phyloP scores from a whole-genome alignment of 2,329 filamentous ascomycete species.

The Emmonsia crescens region DNA sequence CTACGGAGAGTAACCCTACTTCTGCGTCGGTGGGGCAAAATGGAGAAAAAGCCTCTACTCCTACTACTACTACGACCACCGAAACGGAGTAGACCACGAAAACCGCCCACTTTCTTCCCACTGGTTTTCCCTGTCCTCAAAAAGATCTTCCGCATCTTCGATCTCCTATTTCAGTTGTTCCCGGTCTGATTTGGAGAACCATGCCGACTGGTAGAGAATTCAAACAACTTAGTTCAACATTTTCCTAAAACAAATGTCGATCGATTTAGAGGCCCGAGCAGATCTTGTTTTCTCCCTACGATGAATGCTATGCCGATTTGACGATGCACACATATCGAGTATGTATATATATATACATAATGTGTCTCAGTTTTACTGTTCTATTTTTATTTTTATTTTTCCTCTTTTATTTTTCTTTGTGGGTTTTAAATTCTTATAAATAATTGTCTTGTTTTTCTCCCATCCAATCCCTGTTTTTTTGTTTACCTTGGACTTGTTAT shows the following conservation, averaged over 20 bases:
- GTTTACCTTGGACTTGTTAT: neutral
- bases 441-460: neutral
- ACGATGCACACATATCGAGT: neutral
- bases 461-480: neutral
- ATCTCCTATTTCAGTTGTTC: neutral
- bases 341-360: neutral
- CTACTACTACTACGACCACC: neutral
- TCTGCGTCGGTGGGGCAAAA: neutral
- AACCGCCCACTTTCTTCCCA: neutral
- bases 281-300: no score
- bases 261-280: neutral
- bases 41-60: neutral
- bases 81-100: neutral
- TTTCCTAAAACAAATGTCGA: neutral
- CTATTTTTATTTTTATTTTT: neutral
- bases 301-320: neutral
- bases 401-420: neutral
- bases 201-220: neutral
- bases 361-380: neutral
- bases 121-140: neutral
- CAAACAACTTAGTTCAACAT: neutral
- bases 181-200: neutral
- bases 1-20: neutral
- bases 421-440: neutral
- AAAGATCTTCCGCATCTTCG: neutral